Evolutionary conservation across 305 asterid genomes (phyloP).

Genomic region (Petunia hybrid): DNA sequence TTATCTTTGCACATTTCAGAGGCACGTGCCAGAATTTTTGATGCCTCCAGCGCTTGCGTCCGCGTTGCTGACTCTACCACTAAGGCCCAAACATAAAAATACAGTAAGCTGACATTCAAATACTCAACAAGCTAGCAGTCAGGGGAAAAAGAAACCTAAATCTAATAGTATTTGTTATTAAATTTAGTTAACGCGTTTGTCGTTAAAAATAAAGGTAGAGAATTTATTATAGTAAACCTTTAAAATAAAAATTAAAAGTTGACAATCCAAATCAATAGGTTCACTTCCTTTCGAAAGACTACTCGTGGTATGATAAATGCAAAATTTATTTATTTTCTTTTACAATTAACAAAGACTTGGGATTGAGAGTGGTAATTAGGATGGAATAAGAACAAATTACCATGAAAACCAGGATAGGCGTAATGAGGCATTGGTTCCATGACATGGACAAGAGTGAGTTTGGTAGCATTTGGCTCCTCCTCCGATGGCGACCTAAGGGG

Average conservation of each 20-base stretch:
- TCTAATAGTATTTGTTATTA: too few relatives aligned
- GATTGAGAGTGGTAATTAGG: too few relatives aligned
- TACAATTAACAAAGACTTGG: too few relatives aligned
- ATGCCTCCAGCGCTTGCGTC: slow-evolving; percentile 59
- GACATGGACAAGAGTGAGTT: slow-evolving; percentile 55
- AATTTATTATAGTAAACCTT: background rate
- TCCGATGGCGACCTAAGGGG: slow-evolving; percentile 32
- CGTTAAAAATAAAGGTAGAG: too few relatives aligned
- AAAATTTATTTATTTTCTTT: too few relatives aligned
- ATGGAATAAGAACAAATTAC: too few relatives aligned
- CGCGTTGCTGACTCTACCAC: slow-evolving; percentile 57
- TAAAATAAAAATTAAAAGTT: background rate
- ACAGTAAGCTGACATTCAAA: background rate
- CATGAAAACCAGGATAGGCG: slow-evolving; percentile 49
- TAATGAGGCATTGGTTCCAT: slow-evolving; percentile 60
- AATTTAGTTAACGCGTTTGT: too few relatives aligned
- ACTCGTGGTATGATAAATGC: too few relatives aligned
- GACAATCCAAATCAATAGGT: slow-evolving; percentile 44
- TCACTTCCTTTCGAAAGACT: slow-evolving; percentile 29
- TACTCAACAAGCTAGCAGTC: too few relatives aligned
- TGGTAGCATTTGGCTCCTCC: background rate
- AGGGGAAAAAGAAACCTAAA: too few relatives aligned
- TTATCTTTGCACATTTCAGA: slow-evolving; percentile 55
- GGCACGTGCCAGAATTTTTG: slow-evolving; percentile 57
- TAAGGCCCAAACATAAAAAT: slow-evolving; percentile 40